A percentile compares a stretch with the other conserved stretches of the same genome.
Conservation (phyloP, 331 rosid genomes). For the Dryas integrifolia region DNA sequence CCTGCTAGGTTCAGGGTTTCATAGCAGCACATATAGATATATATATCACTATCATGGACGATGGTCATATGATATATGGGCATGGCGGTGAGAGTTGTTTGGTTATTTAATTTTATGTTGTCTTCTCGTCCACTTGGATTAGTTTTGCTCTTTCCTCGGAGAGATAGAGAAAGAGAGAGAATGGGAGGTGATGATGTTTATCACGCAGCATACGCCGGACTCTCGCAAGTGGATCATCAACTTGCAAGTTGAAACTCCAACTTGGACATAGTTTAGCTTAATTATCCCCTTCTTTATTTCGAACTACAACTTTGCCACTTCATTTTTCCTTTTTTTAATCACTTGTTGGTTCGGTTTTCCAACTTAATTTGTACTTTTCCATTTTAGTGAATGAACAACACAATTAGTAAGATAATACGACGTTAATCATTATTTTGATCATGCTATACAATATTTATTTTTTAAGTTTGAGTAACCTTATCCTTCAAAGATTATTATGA, state of each 20-base stretch:
- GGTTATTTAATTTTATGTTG: not conserved
- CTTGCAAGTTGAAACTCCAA: constrained; percentile 79
- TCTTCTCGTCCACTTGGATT: constrained; percentile 46
- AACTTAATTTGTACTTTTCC: not conserved
- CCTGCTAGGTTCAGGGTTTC: no score
- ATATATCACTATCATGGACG: no score
- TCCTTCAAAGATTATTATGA: no score
- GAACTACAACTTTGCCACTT: constrained; percentile 42
- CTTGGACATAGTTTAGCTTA: constrained; percentile 51
- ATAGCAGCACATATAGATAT: no score
- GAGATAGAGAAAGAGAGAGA: constrained; percentile 5
- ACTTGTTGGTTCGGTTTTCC: not conserved
- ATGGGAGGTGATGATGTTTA: constrained; percentile 25
- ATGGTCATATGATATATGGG: no score
- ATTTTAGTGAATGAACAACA: not conserved
- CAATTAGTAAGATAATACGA: no score
- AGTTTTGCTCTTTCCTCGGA: constrained; percentile 31
- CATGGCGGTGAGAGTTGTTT: no score
- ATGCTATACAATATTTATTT: no score
- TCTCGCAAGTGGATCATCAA: constrained; percentile 89
- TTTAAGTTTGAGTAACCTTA: no score
- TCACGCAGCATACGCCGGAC: constrained; percentile 61
- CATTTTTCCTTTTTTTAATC: not conserved
- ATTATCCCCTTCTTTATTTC: constrained; percentile 34
- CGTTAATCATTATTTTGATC: no score